These are phyloP conservation scores for Datisca glomerata DNA, from an alignment of 306 rosid genomes.

Conservation along the genomic window DNA sequence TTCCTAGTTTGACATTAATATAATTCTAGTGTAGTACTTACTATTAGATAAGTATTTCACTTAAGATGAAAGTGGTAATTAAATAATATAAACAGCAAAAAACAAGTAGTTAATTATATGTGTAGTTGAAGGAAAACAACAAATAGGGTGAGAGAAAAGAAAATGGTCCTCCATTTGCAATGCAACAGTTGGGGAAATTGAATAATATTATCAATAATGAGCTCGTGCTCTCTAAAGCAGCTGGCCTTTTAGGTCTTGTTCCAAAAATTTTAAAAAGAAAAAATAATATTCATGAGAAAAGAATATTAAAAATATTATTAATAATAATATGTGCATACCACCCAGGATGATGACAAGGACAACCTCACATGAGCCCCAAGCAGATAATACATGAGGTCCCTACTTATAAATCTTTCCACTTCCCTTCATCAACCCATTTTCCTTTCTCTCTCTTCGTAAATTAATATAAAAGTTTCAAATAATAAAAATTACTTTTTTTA, in stretches of 20 bases:
- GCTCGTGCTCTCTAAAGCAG: constrained; percentile 24
- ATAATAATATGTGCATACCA: constrained; percentile 10
- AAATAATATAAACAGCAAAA: too few species aligned
- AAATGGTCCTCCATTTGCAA: constrained; percentile 27
- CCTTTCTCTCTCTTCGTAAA: neutral
- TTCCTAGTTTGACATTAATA: too few species aligned
- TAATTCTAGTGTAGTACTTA: too few species aligned
- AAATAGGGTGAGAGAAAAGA: constrained; percentile 4
- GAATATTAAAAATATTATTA: neutral
- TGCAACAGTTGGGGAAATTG: constrained; percentile 14
- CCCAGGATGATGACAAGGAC: constrained; percentile 33
- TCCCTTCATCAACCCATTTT: neutral
- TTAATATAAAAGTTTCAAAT: too few species aligned
- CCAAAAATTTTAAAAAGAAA: neutral
- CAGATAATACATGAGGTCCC: constrained; percentile 42
- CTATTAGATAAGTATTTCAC: too few species aligned
- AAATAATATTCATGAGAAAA: too few species aligned
- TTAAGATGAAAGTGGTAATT: too few species aligned
- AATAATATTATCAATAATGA: constrained; percentile 13
- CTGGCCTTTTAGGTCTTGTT: constrained; percentile 24
- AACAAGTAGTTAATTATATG: too few species aligned
- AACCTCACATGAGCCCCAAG: constrained; percentile 41
- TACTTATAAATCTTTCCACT: constrained; percentile 12
- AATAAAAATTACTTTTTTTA: too few species aligned
- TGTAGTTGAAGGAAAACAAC: neutral